Conservation (phyloP, 1,284 basidiomycete species). For the Leccinum pallidistipes region DNA sequence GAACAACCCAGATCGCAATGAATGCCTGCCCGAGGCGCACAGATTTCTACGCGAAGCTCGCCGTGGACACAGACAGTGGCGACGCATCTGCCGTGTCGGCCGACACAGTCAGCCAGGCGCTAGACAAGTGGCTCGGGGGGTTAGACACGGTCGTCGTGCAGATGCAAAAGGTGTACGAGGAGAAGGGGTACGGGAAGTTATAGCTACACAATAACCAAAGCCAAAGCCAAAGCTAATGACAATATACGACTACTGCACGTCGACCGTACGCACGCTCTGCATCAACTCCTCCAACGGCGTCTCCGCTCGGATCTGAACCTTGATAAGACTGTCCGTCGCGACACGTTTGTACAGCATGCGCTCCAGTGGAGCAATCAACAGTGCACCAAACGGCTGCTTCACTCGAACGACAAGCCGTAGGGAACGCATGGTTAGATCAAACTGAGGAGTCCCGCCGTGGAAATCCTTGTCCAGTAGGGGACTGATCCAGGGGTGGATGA, state of each 20-base stretch:
- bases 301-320: neutral
- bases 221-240: too few relatives aligned
- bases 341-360: neutral
- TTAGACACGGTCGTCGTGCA: conserved; percentile 71
- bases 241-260: neutral
- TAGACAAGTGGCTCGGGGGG: conserved; percentile 68
- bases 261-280: neutral
- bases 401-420: too few relatives aligned
- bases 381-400: too few relatives aligned
- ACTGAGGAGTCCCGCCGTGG: too few relatives aligned
- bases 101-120: conserved; percentile 68
- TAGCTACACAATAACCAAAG: neutral
- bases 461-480: too few relatives aligned
- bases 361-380: too few relatives aligned
- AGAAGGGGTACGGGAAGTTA: conserved; percentile 41
- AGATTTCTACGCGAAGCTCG: conserved; percentile 89
- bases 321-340: neutral
- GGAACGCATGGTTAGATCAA: too few relatives aligned
- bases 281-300: neutral
- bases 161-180: conserved; percentile 73
- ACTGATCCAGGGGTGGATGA: too few relatives aligned
- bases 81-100: conserved; percentile 45
- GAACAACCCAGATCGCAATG: conserved; percentile 60
- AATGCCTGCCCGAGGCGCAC: conserved; percentile 93
- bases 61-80: conserved; percentile 63